Percentiles rank a stretch among this genome's conserved stretches.
These are phyloP conservation scores for Penicillium cinerascens DNA, from an alignment of 495 filamentous ascomycete species.

Conservation along the genomic window DNA sequence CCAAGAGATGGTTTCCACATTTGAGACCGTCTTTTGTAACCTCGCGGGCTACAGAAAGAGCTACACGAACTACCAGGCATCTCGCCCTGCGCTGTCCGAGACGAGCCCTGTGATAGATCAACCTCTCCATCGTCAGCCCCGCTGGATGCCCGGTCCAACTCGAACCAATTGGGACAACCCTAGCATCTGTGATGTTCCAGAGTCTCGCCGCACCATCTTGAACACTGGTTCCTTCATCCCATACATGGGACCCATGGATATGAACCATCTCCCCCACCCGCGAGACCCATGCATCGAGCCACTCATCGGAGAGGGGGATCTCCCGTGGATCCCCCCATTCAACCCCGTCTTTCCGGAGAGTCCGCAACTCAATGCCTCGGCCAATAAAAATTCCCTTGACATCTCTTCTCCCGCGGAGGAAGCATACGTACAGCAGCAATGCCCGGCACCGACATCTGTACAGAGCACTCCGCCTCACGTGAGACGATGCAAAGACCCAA, in stretches of 20 bases:
- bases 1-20: background rate
- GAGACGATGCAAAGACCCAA: background rate
- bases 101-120: background rate
- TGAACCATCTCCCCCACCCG: background rate
- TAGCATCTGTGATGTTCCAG: background rate
- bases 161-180: background rate
- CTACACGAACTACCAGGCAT: background rate
- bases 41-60: background rate
- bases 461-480: background rate
- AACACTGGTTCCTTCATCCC: background rate
- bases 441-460: background rate
- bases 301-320: background rate
- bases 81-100: background rate
- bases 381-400: too few species aligned
- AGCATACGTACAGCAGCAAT: background rate
- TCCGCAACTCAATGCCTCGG: background rate
- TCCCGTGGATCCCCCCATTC: background rate
- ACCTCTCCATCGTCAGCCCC: background rate
- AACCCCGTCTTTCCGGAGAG: background rate
- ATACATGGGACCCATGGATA: background rate
- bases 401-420: background rate
- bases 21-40: background rate
- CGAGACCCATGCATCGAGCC: background rate
- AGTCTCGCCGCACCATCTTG: background rate
- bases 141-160: background rate